A percentile compares a stretch with the other conserved stretches of the same genome.
These are phyloP conservation scores for Galeopsis tetrahit DNA, from an alignment of 257 asterid genomes.

Conservation along the genomic window DNA sequence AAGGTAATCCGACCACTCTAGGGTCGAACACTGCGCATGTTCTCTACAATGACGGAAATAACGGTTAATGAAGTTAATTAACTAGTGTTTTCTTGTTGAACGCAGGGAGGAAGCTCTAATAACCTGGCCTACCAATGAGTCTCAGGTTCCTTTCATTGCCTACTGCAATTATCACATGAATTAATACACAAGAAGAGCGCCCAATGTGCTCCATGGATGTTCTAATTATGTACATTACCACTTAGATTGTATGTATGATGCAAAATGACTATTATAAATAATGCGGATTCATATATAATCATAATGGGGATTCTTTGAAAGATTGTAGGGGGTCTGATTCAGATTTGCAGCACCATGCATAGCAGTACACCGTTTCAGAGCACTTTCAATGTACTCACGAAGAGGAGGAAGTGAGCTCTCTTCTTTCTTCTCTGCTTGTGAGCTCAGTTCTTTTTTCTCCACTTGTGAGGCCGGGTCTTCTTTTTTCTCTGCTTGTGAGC, in stretches of 20 bases:
- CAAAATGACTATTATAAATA: conserved; percentile 11
- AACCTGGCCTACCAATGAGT: conserved; percentile 18
- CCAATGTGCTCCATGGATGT: conserved; percentile 5
- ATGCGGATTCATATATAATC: conserved; percentile 55
- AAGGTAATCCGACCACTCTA: conserved; percentile 15
- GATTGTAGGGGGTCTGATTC: conserved; percentile 40
- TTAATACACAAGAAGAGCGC: neutral
- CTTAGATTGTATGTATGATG: neutral
- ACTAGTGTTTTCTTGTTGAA: conserved; percentile 6
- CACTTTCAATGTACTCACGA: conserved; percentile 62
- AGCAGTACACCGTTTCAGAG: conserved; percentile 52
- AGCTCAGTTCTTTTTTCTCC: conserved; percentile 36
- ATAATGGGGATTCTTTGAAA: conserved; percentile 61
- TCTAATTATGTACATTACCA: conserved; percentile 23
- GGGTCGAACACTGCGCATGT: conserved; percentile 1
- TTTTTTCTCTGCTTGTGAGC: conserved; percentile 27
- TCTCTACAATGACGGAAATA: neutral
- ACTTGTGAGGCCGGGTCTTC: conserved; percentile 37
- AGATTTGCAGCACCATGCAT: conserved; percentile 46
- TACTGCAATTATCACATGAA: conserved; percentile 12
- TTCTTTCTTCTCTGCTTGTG: conserved; percentile 42
- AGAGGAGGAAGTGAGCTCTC: conserved; percentile 69
- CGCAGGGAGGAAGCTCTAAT: conserved; percentile 34
- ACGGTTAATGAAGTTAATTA: neutral
- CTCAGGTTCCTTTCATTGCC: conserved; percentile 15